Conservation (phyloP, 2,329 filamentous ascomycete genomes). For the Mariannaea elegans region DNA sequence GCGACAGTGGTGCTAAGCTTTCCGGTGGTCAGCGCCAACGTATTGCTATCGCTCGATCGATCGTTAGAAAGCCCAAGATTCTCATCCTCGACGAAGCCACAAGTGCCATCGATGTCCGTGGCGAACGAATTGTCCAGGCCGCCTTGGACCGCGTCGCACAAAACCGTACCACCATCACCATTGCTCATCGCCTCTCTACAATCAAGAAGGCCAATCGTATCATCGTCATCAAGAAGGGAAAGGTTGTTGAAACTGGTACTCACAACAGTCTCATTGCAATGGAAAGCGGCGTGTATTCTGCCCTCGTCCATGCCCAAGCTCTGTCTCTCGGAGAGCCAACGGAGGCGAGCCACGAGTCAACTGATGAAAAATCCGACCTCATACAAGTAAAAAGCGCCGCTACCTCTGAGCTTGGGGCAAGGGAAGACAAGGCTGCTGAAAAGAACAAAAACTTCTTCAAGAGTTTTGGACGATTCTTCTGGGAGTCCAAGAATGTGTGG, state of each 20-base stretch:
- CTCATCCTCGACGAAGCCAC: slow-evolving; percentile 83
- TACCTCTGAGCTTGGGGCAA: slow-evolving; percentile 43
- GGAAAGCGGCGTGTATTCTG: slow-evolving; percentile 70
- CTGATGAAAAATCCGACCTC: slow-evolving; percentile 52
- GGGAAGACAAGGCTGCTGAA: slow-evolving; percentile 36
- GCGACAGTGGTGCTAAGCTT: slow-evolving; percentile 79
- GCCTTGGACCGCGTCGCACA: slow-evolving; percentile 69
- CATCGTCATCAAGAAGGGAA: slow-evolving; percentile 76
- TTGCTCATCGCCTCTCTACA: slow-evolving; percentile 78
- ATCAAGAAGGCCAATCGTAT: slow-evolving; percentile 83
- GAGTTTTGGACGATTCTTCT: slow-evolving; percentile 66
- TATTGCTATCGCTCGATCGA: slow-evolving; percentile 79
- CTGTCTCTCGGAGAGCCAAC: slow-evolving; percentile 61
- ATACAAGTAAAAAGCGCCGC: slow-evolving; percentile 57
- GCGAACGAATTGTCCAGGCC: slow-evolving; percentile 69
- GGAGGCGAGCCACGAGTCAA: slow-evolving; percentile 46
- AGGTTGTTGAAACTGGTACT: slow-evolving; percentile 76
- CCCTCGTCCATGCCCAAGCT: slow-evolving; percentile 71
- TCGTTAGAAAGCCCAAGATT: slow-evolving; percentile 75
- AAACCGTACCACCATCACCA: slow-evolving; percentile 75
- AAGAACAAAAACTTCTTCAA: slow-evolving; percentile 55
- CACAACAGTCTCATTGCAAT: slow-evolving; percentile 74
- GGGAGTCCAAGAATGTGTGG: slow-evolving; percentile 63
- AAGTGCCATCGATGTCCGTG: slow-evolving; percentile 66
- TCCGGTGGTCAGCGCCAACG: slow-evolving; percentile 89